phyloP scores from a whole-genome alignment of 495 filamentous ascomycete genomes.

The Tuber microsphaerosporum region DNA sequence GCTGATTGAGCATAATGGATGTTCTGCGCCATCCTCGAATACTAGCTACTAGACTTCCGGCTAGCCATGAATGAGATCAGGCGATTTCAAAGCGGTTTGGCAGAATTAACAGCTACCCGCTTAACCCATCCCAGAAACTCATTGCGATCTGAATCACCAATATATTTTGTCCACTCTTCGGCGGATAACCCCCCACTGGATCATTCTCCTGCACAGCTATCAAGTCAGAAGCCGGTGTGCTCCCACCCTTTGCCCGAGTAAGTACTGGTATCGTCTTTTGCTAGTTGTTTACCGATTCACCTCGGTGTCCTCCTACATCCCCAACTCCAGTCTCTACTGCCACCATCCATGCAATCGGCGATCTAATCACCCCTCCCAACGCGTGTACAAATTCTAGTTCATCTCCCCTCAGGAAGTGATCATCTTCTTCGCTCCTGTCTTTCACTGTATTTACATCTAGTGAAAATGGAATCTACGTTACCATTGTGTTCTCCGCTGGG shows the following conservation, averaged over 20 bases:
- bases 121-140: conserved; percentile 93
- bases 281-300: conserved; percentile 92
- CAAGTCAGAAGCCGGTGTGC: too few species aligned
- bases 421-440: conserved; percentile 76
- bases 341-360: conserved; percentile 95
- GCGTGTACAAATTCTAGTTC: conserved; percentile 94
- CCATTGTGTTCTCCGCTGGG: conserved; percentile 64
- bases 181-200: conserved; percentile 78
- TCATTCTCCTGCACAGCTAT: conserved; percentile 98
- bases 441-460: conserved; percentile 86
- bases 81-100: conserved; percentile 98
- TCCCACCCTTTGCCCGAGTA: too few species aligned
- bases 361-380: conserved; percentile 88
- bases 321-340: conserved; percentile 80
- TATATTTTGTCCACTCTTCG: conserved; percentile 85
- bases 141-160: conserved; percentile 92
- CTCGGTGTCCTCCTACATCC: conserved; percentile 91
- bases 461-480: conserved; percentile 87
- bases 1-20: conserved; percentile 74
- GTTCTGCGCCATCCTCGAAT: background rate
- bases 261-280: conserved; percentile 77
- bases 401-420: conserved; percentile 81
- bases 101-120: conserved; percentile 94
- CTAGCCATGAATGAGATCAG: conserved; percentile 2
- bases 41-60: background rate